These are phyloP conservation scores for Spergularia marina DNA, from an alignment of 148 eudicot genomes.

Conservation along the genomic window DNA sequence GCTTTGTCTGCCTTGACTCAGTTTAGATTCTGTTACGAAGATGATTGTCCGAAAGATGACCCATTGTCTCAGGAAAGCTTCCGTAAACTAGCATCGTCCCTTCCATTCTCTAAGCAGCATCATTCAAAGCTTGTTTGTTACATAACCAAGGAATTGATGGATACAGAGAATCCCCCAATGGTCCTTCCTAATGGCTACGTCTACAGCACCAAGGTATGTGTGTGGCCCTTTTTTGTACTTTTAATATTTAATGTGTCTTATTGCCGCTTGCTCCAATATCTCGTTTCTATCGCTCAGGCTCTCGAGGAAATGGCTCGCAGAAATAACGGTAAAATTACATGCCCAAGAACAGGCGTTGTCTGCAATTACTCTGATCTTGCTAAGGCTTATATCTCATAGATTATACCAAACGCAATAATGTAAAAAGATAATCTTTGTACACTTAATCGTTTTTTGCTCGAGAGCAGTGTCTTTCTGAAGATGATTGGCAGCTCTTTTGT, in stretches of 20 bases:
- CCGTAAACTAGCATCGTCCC: conserved; percentile 71
- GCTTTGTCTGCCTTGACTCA: conserved; percentile 45
- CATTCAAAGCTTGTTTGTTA: conserved; percentile 97
- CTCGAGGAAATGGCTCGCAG: conserved; percentile 88
- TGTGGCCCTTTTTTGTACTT: background rate
- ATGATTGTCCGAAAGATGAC: conserved; percentile 90
- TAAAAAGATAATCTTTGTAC: conserved; percentile 17
- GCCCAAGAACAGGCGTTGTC: conserved; percentile 75
- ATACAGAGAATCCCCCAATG: conserved; percentile 97
- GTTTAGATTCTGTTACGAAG: conserved; percentile 82
- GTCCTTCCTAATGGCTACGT: conserved; percentile 95
- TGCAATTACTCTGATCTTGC: conserved; percentile 66
- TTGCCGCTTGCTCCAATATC: background rate
- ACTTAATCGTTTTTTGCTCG: background rate
- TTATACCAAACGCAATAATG: conserved; percentile 14
- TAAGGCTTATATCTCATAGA: conserved; percentile 75
- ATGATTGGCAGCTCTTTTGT: conserved; percentile 22
- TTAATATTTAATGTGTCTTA: background rate
- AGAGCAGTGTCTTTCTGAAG: background rate
- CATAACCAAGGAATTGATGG: conserved; percentile 95
- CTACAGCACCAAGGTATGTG: conserved; percentile 86
- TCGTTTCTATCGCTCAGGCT: conserved; percentile 53
- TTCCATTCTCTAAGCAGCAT: conserved; percentile 99
- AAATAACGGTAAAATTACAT: conserved; percentile 78
- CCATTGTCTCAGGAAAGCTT: conserved; percentile 94